Evolutionary conservation across 768 basidiomycete species (phyloP).

Genomic region (Calocybe cyanea): DNA sequence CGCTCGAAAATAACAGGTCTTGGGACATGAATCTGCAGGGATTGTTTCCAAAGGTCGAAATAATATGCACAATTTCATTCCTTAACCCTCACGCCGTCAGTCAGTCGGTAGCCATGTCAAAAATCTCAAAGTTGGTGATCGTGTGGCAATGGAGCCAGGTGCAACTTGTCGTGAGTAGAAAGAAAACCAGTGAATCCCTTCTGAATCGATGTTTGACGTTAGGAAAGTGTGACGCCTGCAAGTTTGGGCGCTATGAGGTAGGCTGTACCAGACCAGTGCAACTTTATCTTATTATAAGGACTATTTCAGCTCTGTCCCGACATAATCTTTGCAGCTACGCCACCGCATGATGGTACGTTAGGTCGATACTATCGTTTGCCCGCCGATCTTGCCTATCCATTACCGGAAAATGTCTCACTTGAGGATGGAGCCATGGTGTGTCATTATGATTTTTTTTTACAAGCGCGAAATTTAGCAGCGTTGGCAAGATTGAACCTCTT

Average conservation of each 20-base stretch:
- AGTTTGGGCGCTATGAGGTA: slow-evolving; percentile 80
- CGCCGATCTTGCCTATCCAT: slow-evolving; percentile 76
- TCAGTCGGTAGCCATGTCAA: slow-evolving; percentile 78
- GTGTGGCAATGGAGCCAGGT: slow-evolving; percentile 91
- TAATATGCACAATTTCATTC: background rate
- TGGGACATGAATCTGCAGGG: slow-evolving; percentile 93
- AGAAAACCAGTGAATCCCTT: slow-evolving; percentile 3
- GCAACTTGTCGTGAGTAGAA: slow-evolving; percentile 62
- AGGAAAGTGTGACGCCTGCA: slow-evolving; percentile 77
- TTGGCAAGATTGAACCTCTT: slow-evolving; percentile 81
- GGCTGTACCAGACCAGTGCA: slow-evolving; percentile 13
- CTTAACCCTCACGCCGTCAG: background rate
- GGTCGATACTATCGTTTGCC: slow-evolving; percentile 84
- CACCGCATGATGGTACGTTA: slow-evolving; percentile 90
- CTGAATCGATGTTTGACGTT: slow-evolving; percentile 4
- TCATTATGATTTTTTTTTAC: background rate
- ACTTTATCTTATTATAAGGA: too few relatives aligned
- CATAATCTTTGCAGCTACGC: slow-evolving; percentile 89
- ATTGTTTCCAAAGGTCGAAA: slow-evolving; percentile 60
- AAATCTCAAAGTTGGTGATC: slow-evolving; percentile 75
- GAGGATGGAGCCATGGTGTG: slow-evolving; percentile 93
- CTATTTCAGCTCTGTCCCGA: slow-evolving; percentile 83
- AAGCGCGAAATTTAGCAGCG: slow-evolving; percentile 1
- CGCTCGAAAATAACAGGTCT: slow-evolving; percentile 54
- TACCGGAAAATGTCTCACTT: slow-evolving; percentile 80